These are phyloP conservation scores for Pilaira anomala DNA, from an alignment of 192 early-diverging fungal species.

Conservation along the genomic window DNA sequence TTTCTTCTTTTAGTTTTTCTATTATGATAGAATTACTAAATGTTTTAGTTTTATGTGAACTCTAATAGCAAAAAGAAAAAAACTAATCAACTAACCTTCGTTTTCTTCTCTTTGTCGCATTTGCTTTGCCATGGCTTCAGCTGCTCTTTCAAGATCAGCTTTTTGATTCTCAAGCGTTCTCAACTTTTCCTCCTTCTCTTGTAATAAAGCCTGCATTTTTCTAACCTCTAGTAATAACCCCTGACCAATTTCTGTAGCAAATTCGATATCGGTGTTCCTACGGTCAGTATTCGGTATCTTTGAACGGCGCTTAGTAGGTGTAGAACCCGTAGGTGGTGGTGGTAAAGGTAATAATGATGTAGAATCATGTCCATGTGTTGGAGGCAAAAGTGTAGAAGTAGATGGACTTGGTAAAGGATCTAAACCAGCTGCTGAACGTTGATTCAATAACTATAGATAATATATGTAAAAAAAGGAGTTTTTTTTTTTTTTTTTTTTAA, in stretches of 20 bases:
- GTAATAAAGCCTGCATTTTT: conserved; percentile 41
- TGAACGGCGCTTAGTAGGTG: conserved; percentile 36
- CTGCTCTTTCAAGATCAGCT: conserved; percentile 48
- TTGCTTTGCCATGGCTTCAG: conserved; percentile 48
- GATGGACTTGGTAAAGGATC: conserved; percentile 36
- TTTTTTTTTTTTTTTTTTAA: no score
- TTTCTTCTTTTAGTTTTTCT: conserved; percentile 53
- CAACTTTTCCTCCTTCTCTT: conserved; percentile 43
- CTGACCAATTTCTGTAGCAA: conserved; percentile 48
- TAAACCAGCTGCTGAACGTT: conserved; percentile 6
- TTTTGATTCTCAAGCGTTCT: conserved; percentile 45
- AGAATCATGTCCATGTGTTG: conserved; percentile 13
- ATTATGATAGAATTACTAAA: neutral
- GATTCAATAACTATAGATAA: conserved; percentile 10
- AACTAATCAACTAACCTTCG: conserved; percentile 45
- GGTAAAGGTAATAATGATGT: conserved; percentile 20
- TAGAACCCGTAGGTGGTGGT: conserved; percentile 28
- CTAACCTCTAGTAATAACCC: conserved; percentile 40
- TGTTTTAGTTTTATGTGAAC: neutral
- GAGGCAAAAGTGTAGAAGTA: conserved; percentile 20
- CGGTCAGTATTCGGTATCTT: conserved; percentile 35
- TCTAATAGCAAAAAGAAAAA: neutral
- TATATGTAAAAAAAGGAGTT: conserved; percentile 8
- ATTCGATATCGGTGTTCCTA: conserved; percentile 42
- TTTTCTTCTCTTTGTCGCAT: conserved; percentile 50